Conservation (phyloP, 148 eudicot genomes). For the Limonium bicolor region DNA sequence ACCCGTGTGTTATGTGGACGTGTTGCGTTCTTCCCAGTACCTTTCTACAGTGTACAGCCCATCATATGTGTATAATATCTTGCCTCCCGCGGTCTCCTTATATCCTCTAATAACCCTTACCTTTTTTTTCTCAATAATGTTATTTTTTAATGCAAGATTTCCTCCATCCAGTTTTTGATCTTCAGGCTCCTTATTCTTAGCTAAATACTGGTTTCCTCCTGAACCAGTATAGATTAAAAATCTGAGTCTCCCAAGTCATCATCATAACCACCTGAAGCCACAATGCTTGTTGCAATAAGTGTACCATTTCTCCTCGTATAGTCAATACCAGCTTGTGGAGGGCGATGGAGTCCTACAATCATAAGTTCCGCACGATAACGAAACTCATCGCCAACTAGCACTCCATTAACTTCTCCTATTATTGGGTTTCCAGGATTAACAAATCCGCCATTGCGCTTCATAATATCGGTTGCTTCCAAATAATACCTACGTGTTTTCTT, state of each 20-base stretch:
- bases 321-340: conserved; percentile 69
- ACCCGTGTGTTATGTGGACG: conserved; percentile 50
- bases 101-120: conserved; percentile 74
- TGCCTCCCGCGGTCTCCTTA: conserved; percentile 37
- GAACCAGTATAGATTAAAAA: conserved; percentile 55
- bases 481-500: conserved; percentile 26
- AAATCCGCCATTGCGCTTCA: conserved; percentile 39
- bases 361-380: conserved; percentile 69
- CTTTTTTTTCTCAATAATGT: conserved; percentile 25
- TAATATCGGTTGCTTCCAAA: conserved; percentile 23
- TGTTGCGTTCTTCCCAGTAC: conserved; percentile 31
- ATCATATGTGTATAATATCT: conserved; percentile 51
- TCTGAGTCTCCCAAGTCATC: conserved; percentile 59
- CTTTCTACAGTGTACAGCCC: conserved; percentile 55
- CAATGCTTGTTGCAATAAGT: conserved; percentile 53
- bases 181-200: conserved; percentile 34
- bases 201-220: conserved; percentile 40
- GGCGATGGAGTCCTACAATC: conserved; percentile 72
- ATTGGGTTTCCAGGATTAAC: conserved; percentile 20
- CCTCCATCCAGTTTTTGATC: conserved; percentile 89
- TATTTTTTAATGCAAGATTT: conserved; percentile 64
- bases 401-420: conserved; percentile 63
- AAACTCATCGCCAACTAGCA: conserved; percentile 85
- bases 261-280: conserved; percentile 66
- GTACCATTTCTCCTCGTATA: conserved; percentile 19